These are phyloP conservation scores for Rhodotorula sp. DNA, from an alignment of 1,284 basidiomycete species.

Conservation along the genomic window DNA sequence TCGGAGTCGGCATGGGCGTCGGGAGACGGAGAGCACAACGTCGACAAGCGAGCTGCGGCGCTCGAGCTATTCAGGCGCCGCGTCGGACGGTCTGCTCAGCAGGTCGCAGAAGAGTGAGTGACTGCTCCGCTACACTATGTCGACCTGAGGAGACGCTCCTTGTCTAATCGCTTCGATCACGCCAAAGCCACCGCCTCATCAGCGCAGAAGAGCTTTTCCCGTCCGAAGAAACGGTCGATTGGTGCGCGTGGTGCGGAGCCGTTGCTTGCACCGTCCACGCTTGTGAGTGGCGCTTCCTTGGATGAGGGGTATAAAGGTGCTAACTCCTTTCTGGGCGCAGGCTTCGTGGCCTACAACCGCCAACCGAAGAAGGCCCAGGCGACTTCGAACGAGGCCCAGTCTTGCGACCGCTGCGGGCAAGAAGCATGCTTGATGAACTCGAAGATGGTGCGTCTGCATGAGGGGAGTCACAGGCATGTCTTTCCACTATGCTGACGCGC, in stretches of 20 bases:
- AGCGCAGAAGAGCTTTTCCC: background rate
- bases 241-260: slow-evolving; percentile 7
- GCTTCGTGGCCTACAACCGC: background rate
- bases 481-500: background rate
- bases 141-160: background rate
- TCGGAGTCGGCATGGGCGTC: background rate
- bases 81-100: background rate
- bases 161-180: background rate
- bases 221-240: background rate
- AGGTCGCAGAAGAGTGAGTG: background rate
- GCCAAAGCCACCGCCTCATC: background rate
- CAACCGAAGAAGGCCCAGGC: background rate
- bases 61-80: background rate
- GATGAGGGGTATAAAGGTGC: background rate
- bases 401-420: background rate
- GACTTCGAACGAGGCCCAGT: background rate
- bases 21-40: background rate
- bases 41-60: background rate
- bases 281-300: background rate
- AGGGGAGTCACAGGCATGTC: background rate
- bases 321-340: background rate
- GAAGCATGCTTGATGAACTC: background rate
- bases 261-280: slow-evolving; percentile 1
- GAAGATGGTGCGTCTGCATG: background rate
- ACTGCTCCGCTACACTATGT: background rate